Conservation (phyloP, 306 rosid species). For the Quercus wislizeni region DNA sequence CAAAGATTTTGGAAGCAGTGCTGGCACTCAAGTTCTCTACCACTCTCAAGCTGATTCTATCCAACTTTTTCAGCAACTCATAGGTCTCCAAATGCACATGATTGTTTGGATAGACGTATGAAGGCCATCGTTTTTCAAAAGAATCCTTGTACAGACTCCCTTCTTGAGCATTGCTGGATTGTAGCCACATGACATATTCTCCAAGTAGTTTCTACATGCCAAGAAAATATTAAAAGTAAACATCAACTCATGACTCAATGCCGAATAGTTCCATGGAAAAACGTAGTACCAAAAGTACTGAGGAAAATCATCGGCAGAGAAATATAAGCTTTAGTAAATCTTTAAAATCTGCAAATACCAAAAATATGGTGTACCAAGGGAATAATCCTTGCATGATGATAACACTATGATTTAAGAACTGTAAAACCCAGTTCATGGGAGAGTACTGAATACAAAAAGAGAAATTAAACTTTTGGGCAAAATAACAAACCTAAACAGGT, state of each 20-base stretch:
- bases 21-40: conserved; percentile 60
- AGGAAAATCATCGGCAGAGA: not conserved
- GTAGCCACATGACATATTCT: conserved; percentile 72
- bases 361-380: not conserved
- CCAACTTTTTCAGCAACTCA: conserved; percentile 51
- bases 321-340: not conserved
- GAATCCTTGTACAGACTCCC: conserved; percentile 67
- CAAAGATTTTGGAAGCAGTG: conserved; percentile 75
- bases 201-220: conserved; percentile 57
- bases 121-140: conserved; percentile 64
- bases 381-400: not conserved
- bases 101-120: conserved; percentile 38
- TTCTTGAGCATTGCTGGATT: conserved; percentile 54
- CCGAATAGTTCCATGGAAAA: not conserved
- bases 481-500: conserved; percentile 7
- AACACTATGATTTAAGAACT: not conserved
- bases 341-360: conserved; percentile 1
- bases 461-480: conserved; percentile 7
- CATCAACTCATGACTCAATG: not conserved
- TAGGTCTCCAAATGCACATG: conserved; percentile 50
- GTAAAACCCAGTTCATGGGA: conserved; percentile 7
- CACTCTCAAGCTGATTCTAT: conserved; percentile 56
- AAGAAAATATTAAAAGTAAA: conserved; percentile 15
- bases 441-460: conserved; percentile 2
- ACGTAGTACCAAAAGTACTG: not conserved